Conservation (phyloP, 805 yeast genomes). For the Teunomyces tritomae region DNA sequence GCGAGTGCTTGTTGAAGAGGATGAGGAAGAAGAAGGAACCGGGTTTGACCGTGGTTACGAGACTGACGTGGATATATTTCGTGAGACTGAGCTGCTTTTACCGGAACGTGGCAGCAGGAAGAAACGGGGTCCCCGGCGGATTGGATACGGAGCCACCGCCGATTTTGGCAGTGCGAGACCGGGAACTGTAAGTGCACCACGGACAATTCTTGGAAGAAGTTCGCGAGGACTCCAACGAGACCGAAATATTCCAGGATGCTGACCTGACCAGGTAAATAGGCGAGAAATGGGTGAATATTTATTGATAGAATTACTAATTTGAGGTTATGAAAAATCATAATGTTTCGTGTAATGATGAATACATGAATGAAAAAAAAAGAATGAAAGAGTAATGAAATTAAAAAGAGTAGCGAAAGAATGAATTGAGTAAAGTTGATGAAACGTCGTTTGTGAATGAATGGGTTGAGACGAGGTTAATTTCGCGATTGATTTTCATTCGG, state of each 20-base stretch:
- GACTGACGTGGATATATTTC: conserved; percentile 38
- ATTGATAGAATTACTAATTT: too few relatives aligned
- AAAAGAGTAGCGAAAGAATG: too few relatives aligned
- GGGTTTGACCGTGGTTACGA: conserved; percentile 39
- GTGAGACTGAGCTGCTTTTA: conserved; percentile 32
- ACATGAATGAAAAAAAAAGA: too few relatives aligned
- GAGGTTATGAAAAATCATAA: too few relatives aligned
- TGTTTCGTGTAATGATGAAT: too few relatives aligned
- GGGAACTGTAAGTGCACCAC: conserved; percentile 16
- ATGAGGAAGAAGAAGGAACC: conserved; percentile 24
- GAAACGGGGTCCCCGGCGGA: background rate
- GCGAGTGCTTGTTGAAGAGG: conserved; percentile 33
- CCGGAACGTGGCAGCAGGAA: conserved; percentile 17
- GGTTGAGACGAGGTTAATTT: too few relatives aligned
- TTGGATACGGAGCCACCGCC: conserved; percentile 17
- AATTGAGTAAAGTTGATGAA: too few relatives aligned
- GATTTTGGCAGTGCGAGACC: background rate
- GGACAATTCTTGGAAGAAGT: conserved; percentile 21
- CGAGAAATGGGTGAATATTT: too few relatives aligned
- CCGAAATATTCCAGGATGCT: conserved; percentile 12
- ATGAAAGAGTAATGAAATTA: too few relatives aligned
- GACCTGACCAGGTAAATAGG: too few relatives aligned
- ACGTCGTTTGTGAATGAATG: too few relatives aligned
- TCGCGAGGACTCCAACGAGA: conserved; percentile 23
- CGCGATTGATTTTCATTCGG: too few relatives aligned